Base-by-base conservation (phyloP, 768 basidiomycete genomes). In the Leucocoprinus birnbaumii region DNA sequence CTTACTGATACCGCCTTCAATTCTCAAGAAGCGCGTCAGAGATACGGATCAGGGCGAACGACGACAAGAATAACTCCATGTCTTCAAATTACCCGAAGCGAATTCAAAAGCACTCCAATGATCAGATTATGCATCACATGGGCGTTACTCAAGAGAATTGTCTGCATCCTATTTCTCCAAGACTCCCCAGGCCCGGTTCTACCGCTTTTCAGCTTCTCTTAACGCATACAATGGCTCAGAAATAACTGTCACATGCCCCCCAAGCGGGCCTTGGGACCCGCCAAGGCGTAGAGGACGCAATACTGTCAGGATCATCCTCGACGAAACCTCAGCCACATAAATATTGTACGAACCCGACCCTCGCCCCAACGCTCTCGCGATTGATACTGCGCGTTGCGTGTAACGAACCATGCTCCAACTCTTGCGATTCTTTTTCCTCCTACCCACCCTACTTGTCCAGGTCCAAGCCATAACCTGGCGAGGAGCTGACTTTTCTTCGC, bases 401-500 rank as follows among this genome's bases (percentile, higher is more conserved):
- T 10, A 8, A 5, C 2, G 35, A n/a, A 24, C 16, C 2, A 46
- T 34, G 44, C 26, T 53, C 14, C 34, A 21, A 16, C 26, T 46
- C 35, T 35, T 45, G 3, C 21, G 19, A 19, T 16, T 46, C 19
- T 27, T 45, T 21, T 27, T 53, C 14, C 31, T 41, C 14, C 31
- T 42, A 9, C 41, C 51, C 1, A 8, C 43, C 22, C 21, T 44
- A n/a, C 8, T 25, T 42, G 54, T 58, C 13, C 59, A 63, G 19
- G 63, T 56, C 40, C 57, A 65, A 46, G 75, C 75, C 11, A 71
- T 83, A 48, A 72, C 70, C 11, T 83, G 76, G 65, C 74, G 71
- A 34, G 82, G 78, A 35, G 82, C 82, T 11, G 84, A 84, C 63
- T 77, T 83, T 59, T 81, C 80, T 22, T 82, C 80, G 2, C 62